Conservation (phyloP, 495 filamentous ascomycete genomes). For the Penicillium maclennaniae region DNA sequence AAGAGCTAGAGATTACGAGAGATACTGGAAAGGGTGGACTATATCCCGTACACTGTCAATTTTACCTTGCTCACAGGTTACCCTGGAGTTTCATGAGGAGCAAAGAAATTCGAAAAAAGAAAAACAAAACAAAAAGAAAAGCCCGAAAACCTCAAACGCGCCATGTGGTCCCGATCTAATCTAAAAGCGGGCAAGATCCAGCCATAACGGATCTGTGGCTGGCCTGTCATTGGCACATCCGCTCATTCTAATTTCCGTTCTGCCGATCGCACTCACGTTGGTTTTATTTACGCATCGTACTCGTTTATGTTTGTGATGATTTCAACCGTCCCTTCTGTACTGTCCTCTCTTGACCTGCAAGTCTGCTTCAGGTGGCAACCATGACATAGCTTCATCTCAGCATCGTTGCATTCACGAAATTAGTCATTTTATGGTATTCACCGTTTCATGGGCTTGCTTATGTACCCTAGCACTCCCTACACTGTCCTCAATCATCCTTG, state of each 20-base stretch:
- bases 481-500: not conserved
- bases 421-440: too few species aligned
- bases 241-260: constrained; percentile 25
- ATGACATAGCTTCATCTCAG: not conserved
- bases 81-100: not conserved
- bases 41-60: not conserved
- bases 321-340: not conserved
- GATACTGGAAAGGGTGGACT: too few species aligned
- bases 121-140: constrained; percentile 4
- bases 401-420: not conserved
- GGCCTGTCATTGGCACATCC: constrained; percentile 4
- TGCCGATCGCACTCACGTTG: constrained; percentile 20
- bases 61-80: not conserved
- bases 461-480: too few species aligned
- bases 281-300: not conserved
- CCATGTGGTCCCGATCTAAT: constrained; percentile 19
- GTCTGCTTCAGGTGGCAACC: not conserved
- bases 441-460: too few species aligned
- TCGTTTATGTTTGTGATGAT: not conserved
- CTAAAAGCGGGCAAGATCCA: constrained; percentile 12
- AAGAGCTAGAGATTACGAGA: not conserved
- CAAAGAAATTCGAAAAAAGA: too few species aligned
- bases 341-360: too few species aligned
- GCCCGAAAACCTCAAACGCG: constrained; percentile 14
- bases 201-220: not conserved